Base-by-base conservation (phyloP, 345 rosid species). In the Luvunga scandens region DNA sequence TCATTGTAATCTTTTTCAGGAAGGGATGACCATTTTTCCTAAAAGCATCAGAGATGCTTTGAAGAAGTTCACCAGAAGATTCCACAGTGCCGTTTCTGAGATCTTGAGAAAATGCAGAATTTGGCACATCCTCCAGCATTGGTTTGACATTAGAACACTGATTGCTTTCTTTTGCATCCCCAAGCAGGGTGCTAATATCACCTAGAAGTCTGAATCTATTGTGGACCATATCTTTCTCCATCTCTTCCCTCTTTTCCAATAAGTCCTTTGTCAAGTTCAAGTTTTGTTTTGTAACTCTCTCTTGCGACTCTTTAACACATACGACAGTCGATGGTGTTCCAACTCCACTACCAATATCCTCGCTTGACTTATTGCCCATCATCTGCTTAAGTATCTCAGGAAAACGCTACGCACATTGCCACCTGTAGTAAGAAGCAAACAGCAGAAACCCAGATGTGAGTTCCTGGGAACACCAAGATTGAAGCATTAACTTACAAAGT, bases 341-440 rank as follows among this genome's bases (percentile, higher is more conserved):
- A 21, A 67, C 66, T 77, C 75, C 82, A 80, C 66, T 66, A 55
- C 73, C 68, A 24, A 79, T 80, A 84, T 80, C 89, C 76, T 87
- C 92, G 27, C 83, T 79, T 76, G 88, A 85, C 75, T 56, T 80
- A 72, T 82, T 86, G 83, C 86, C 84, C 88, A 84, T 88, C 97
- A 95, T 94, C 88, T 96, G 97, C 88, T 92, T 92, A 66, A 96
- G 93, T 87, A 92, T 88, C 89, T 96, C 97, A 77, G 86, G 84
- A 91, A 96, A 83, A 92, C 91, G 67, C 95, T 90, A 83, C 88
- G 88, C 99, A 94, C 89, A 92, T 90, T 71, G 90, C 97, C 84
- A 96, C 97, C 99, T 96, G 81, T 67, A 79, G 79, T 33, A 79
- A 67, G 76, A 75, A 82, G 73, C 64, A 72, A 76, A 79, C 69